A percentile compares a stretch with the other conserved stretches of the same genome.
Conservation (phyloP, 257 asterid species). For the Marsdenia floribunda region DNA sequence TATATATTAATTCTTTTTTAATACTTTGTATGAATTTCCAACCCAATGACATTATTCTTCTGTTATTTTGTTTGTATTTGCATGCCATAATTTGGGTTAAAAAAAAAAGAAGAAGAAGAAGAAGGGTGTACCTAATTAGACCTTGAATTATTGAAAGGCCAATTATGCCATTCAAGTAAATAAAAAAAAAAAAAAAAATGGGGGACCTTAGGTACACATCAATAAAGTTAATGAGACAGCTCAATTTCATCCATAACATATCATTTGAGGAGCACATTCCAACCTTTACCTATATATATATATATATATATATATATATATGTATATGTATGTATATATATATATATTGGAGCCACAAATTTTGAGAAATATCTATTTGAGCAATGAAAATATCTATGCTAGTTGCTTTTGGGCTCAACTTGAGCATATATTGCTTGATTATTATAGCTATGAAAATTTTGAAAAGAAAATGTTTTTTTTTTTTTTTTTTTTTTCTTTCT, state of each 20-base stretch:
- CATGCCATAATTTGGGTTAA: not conserved
- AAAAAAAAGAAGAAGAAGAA: too few species aligned
- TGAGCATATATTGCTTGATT: too few species aligned
- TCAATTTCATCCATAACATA: not conserved
- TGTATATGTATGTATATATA: too few species aligned
- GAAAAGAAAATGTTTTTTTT: too few species aligned
- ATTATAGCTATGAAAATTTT: too few species aligned
- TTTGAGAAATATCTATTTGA: not conserved
- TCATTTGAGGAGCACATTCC: not conserved
- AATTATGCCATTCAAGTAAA: not conserved
- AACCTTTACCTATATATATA: not conserved
- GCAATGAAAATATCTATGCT: not conserved
- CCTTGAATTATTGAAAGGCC: constrained; percentile 1
- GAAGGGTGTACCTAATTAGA: not conserved
- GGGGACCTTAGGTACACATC: not conserved
- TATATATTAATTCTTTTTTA: not conserved
- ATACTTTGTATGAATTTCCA: not conserved
- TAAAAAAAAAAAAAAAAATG: not conserved
- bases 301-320: too few species aligned
- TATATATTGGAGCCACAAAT: not conserved
- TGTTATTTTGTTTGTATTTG: not conserved
- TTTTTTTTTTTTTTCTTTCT: too few species aligned
- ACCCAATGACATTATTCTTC: not conserved
- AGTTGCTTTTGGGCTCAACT: too few species aligned
- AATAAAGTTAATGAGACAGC: not conserved